phyloP scores from a whole-genome alignment of 768 basidiomycete genomes.

The Amanita polypyramis region DNA sequence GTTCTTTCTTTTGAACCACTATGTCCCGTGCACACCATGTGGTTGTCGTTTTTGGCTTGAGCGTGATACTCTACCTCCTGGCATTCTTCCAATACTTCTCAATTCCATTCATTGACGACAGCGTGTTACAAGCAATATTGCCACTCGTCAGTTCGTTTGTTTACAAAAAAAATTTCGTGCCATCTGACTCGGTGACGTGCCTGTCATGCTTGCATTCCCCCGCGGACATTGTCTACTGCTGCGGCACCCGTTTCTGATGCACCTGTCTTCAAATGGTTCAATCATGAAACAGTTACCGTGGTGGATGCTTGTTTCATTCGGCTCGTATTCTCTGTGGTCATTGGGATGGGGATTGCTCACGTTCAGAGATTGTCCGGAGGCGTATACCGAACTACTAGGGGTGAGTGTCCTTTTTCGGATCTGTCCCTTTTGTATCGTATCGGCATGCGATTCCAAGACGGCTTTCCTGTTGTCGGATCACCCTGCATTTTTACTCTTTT shows the following conservation, averaged over 20 bases:
- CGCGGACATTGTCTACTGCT: not conserved
- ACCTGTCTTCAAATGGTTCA: not conserved
- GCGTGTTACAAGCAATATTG: constrained; percentile 37
- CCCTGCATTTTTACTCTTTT: not conserved
- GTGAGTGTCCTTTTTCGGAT: constrained; percentile 20
- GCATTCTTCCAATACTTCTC: constrained; percentile 43
- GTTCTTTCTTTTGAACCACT: not conserved
- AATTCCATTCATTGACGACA: constrained; percentile 40
- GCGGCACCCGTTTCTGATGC: not conserved
- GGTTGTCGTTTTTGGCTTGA: constrained; percentile 30
- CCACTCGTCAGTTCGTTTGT: constrained; percentile 40
- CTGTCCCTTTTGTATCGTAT: not conserved
- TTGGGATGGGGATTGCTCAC: constrained; percentile 68
- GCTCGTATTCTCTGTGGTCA: constrained; percentile 69
- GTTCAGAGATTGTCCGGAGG: constrained; percentile 72
- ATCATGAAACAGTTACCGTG: constrained; percentile 51
- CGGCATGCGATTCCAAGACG: not conserved
- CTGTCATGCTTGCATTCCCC: not conserved
- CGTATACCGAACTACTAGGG: constrained; percentile 56
- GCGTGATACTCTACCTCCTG: constrained; percentile 42
- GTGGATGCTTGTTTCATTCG: constrained; percentile 75
- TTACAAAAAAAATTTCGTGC: not conserved
- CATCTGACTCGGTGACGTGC: not conserved
- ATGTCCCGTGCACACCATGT: constrained; percentile 61
- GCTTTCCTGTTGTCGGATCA: constrained; percentile 2